A percentile compares a stretch with the other conserved stretches of the same genome.
phyloP scores from a whole-genome alignment of 2,329 filamentous ascomycete species.

The Paracamarosporium sp. region DNA sequence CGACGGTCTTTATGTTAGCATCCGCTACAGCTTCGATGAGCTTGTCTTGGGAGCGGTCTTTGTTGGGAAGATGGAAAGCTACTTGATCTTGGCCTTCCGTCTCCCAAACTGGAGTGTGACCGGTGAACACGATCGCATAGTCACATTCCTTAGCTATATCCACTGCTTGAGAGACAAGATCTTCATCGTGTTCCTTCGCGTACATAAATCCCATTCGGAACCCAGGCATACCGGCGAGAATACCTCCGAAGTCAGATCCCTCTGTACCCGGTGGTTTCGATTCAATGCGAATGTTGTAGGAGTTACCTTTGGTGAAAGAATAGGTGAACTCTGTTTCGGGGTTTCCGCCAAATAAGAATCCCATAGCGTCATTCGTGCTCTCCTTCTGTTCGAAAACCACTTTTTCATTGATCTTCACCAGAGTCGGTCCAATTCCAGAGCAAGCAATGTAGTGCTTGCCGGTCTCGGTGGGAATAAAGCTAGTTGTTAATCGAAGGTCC shows the following conservation, averaged over 20 bases:
- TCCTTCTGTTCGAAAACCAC: slow-evolving; percentile 43
- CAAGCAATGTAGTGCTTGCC: slow-evolving; percentile 42
- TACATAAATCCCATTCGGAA: slow-evolving; percentile 45
- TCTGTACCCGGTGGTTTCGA: slow-evolving; percentile 61
- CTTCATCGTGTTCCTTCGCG: slow-evolving; percentile 34
- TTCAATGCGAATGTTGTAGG: slow-evolving; percentile 65
- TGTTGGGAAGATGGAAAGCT: slow-evolving; percentile 58
- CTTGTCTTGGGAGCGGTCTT: slow-evolving; percentile 63
- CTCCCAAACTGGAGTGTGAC: slow-evolving; percentile 44
- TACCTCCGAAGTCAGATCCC: slow-evolving; percentile 52
- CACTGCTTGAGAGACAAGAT: slow-evolving; percentile 32
- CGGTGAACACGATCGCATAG: slow-evolving; percentile 41
- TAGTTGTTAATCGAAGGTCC: slow-evolving; percentile 30
- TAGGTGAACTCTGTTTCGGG: slow-evolving; percentile 67
- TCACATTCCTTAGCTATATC: slow-evolving; percentile 35
- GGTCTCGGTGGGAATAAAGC: slow-evolving; percentile 29
- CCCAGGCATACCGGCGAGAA: slow-evolving; percentile 37
- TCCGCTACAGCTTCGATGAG: slow-evolving; percentile 70
- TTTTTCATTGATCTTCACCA: slow-evolving; percentile 33
- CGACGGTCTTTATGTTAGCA: slow-evolving; percentile 72
- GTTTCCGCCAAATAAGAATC: slow-evolving; percentile 71
- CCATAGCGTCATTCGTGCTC: slow-evolving; percentile 65
- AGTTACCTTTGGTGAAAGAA: slow-evolving; percentile 64
- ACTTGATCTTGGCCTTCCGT: slow-evolving; percentile 69
- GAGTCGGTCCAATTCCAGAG: slow-evolving; percentile 42